Conservation (phyloP, 805 yeast species). For the Grigorovia yakushimaensis region DNA sequence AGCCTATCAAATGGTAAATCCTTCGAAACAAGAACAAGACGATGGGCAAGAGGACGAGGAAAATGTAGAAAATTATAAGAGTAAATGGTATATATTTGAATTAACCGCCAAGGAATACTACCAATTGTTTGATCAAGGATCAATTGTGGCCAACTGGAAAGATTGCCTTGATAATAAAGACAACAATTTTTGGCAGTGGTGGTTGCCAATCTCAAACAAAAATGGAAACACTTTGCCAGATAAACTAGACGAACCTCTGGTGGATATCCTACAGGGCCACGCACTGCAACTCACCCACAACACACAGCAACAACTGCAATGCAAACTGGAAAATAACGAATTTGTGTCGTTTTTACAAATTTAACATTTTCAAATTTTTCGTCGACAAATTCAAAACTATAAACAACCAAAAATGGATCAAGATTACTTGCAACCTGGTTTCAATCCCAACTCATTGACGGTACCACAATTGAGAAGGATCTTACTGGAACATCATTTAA, state of each 20-base stretch:
- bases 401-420: background rate
- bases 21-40: background rate
- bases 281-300: background rate
- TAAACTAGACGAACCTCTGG: background rate
- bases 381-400: background rate
- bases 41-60: background rate
- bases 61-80: background rate
- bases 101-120: constrained; percentile 22
- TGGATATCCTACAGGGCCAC: background rate
- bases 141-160: constrained; percentile 15
- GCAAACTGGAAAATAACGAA: constrained; percentile 14
- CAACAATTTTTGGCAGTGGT: background rate
- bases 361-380: background rate
- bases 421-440: constrained; percentile 31
- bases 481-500: constrained; percentile 47
- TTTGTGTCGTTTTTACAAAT: background rate
- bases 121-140: constrained; percentile 18
- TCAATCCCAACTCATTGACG: constrained; percentile 55
- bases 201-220: background rate
- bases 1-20: background rate
- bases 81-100: constrained; percentile 34
- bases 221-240: background rate
- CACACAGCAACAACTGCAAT: constrained; percentile 10
- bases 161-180: constrained; percentile 7
- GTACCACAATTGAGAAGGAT: constrained; percentile 62